phyloP scores from a whole-genome alignment of 2,329 filamentous ascomycete species.

The Metarhizium guizhouense region DNA sequence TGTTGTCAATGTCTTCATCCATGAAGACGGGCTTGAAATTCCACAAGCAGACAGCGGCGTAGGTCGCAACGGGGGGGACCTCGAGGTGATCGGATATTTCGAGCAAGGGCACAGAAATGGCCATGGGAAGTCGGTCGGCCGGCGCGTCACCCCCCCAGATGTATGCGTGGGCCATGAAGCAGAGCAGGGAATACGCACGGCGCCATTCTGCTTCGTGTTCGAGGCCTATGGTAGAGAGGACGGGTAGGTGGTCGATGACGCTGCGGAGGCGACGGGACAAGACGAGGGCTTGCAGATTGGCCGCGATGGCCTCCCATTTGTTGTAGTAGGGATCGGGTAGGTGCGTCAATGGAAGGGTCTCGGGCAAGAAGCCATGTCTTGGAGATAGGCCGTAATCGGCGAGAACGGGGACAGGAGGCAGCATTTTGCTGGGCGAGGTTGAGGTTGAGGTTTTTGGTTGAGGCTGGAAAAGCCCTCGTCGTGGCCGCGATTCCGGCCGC shows the following conservation, averaged over 20 bases:
- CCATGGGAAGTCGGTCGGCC: slow-evolving; percentile 66
- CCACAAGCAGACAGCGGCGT: slow-evolving; percentile 87
- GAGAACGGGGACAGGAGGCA: slow-evolving; percentile 52
- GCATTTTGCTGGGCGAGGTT: slow-evolving; percentile 29
- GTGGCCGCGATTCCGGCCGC: not conserved
- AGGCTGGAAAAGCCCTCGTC: not conserved
- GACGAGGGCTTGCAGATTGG: slow-evolving; percentile 80
- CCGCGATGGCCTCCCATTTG: slow-evolving; percentile 82
- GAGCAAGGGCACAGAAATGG: slow-evolving; percentile 76
- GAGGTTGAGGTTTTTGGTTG: not conserved
- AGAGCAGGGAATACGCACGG: slow-evolving; percentile 80
- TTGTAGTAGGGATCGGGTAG: slow-evolving; percentile 88
- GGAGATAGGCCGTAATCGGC: slow-evolving; percentile 74
- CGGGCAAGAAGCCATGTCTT: slow-evolving; percentile 78
- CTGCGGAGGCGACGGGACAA: slow-evolving; percentile 75
- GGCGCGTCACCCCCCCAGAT: slow-evolving; percentile 91
- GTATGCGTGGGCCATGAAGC: slow-evolving; percentile 89
- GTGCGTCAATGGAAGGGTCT: slow-evolving; percentile 66
- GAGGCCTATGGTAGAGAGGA: slow-evolving; percentile 75
- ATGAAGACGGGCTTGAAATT: slow-evolving; percentile 91
- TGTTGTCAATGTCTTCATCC: slow-evolving; percentile 69
- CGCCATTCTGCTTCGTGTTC: slow-evolving; percentile 85
- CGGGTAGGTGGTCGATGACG: slow-evolving; percentile 70
- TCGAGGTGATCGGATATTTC: slow-evolving; percentile 70
- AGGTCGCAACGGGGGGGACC: slow-evolving; percentile 86